Conservation (phyloP, 2,329 filamentous ascomycete species). For the Orbilia blumenaviensis region DNA sequence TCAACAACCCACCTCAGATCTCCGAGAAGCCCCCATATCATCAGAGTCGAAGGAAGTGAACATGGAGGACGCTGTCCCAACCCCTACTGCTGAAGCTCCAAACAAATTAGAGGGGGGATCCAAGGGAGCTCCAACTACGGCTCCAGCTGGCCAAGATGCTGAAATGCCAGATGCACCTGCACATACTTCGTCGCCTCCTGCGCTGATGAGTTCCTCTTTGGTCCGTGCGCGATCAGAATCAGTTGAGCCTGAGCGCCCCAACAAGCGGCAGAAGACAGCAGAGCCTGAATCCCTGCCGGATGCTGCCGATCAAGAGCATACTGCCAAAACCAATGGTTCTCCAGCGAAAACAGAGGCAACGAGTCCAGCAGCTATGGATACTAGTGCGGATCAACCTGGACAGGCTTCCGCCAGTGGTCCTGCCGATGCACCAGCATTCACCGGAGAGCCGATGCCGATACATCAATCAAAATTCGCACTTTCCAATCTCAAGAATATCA, state of each 20-base stretch:
- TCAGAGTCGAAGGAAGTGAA: slow-evolving; percentile 37
- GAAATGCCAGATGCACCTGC: slow-evolving; percentile 67
- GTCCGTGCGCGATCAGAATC: slow-evolving; percentile 77
- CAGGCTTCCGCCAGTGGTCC: slow-evolving; percentile 18
- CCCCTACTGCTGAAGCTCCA: not conserved
- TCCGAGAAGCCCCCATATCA: slow-evolving; percentile 28
- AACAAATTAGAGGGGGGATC: slow-evolving; percentile 59
- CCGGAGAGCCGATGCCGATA: slow-evolving; percentile 66
- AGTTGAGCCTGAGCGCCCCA: slow-evolving; percentile 70
- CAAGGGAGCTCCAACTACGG: slow-evolving; percentile 58
- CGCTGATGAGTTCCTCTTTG: slow-evolving; percentile 71
- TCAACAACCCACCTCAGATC: slow-evolving; percentile 36
- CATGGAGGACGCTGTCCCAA: slow-evolving; percentile 37
- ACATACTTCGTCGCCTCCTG: slow-evolving; percentile 59
- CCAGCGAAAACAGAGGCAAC: slow-evolving; percentile 9
- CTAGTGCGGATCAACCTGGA: slow-evolving; percentile 53
- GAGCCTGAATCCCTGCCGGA: slow-evolving; percentile 62
- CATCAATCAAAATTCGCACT: slow-evolving; percentile 71
- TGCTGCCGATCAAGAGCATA: slow-evolving; percentile 63
- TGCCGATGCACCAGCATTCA: slow-evolving; percentile 50
- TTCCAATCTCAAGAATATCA: slow-evolving; percentile 75
- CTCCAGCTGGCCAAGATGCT: slow-evolving; percentile 62
- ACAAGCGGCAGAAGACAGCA: slow-evolving; percentile 83
- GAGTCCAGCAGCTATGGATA: slow-evolving; percentile 58
- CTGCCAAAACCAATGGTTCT: slow-evolving; percentile 60